Evolutionary conservation across 2,329 filamentous ascomycete genomes (phyloP).

Genomic region (Leptographium wingfieldii): DNA sequence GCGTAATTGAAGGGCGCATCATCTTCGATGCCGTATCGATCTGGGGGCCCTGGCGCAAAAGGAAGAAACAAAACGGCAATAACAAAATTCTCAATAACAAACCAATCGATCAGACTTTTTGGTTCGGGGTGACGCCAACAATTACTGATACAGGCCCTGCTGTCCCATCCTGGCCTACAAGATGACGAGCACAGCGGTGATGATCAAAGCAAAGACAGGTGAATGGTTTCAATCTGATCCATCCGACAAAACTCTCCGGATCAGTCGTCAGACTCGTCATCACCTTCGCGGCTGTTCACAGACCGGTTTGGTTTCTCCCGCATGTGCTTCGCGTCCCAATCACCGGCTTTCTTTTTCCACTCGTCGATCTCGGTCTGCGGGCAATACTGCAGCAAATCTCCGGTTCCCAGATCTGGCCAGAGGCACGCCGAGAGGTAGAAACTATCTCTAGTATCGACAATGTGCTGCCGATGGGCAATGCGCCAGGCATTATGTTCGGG

Average conservation of each 20-base stretch:
- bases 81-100: too few species aligned
- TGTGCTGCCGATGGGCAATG: not conserved
- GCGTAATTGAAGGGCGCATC: not conserved
- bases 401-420: not conserved
- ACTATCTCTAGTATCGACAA: not conserved
- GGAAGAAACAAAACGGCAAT: not conserved
- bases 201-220: too few species aligned
- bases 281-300: not conserved
- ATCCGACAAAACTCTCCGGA: not conserved
- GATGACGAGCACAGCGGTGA: too few species aligned
- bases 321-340: not conserved
- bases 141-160: too few species aligned
- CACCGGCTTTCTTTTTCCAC: not conserved
- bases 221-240: too few species aligned
- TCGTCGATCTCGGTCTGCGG: not conserved
- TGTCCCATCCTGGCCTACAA: too few species aligned
- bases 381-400: not conserved
- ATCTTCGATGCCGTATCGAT: not conserved
- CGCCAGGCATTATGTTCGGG: not conserved
- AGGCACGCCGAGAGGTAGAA: not conserved
- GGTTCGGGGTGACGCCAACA: too few species aligned
- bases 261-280: not conserved
- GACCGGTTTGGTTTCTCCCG: not conserved
- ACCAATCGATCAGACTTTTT: too few species aligned
- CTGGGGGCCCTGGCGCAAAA: not conserved